Evolutionary conservation across 495 filamentous ascomycete genomes (phyloP), one percentile per base, ranked within the genome.

Genomic region (Xylaria sp.): DNA sequence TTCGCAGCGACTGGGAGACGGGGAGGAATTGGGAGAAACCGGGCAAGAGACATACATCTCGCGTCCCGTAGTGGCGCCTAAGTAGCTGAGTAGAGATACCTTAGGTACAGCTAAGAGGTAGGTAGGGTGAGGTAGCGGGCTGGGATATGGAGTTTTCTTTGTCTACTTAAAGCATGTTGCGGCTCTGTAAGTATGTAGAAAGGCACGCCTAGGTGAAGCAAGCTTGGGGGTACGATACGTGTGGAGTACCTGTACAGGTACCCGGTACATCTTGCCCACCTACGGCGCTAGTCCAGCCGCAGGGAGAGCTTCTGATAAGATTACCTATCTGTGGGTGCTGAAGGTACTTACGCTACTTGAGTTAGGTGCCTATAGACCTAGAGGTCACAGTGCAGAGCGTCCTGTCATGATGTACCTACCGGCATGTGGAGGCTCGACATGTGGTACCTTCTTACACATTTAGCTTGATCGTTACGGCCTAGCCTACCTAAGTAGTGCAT

Each of bases 11-110:
- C 29, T 21, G 46, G 37, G 68, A 63, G 68, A 61, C 7, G 24
- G n/a, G 8, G 29, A 24, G 37, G 35, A 26, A 15, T 4, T 62
- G n/a, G 35, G 31, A 31, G 31, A 26, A n/a, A 43, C 1, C 24
- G 46, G 17, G 11, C 40, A 63, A 33, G 35, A 55, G 68, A 70
- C 24, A 43, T 26, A n/a, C 68, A 70, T 70, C 33, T 55, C 68
- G 46, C 43, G 31, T 44, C 29, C 61, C 17, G 40, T 70, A 33
- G 67, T 33, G 31, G 57, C 33, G 33, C 57, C 31, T 59, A 37
- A 11, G 33, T 37, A 59, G 33, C 7, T 59, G 5, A 24, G 12
- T 53, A n/a, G 31, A 59, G 33, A 19, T 19, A 50, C 5, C 12
- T 46, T n/a, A n/a, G n/a, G n/a, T n/a, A n/a, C n/a, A n/a, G n/a